Evolutionary conservation across 2,329 filamentous ascomycete species (phyloP).

Genomic region (Fusarium chaquense): DNA sequence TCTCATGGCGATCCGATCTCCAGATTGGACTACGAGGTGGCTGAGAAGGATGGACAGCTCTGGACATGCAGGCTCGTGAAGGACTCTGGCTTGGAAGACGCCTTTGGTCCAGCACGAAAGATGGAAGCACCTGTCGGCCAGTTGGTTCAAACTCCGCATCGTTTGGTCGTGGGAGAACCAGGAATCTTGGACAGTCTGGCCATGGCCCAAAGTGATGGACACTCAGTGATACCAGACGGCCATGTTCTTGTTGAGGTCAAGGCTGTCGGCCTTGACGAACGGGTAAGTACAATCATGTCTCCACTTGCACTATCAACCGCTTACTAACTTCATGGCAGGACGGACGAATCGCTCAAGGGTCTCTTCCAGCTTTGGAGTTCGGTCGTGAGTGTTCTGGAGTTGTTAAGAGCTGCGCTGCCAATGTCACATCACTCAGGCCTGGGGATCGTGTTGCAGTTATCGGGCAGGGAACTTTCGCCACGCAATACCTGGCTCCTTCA

Average conservation of each 20-base stretch:
- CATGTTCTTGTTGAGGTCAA: constrained; percentile 42
- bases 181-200: constrained; percentile 39
- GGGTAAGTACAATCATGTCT: constrained; percentile 22
- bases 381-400: constrained; percentile 42
- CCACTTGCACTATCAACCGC: not conserved
- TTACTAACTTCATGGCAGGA: constrained; percentile 33
- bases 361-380: constrained; percentile 34
- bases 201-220: constrained; percentile 36
- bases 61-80: constrained; percentile 43
- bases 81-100: constrained; percentile 32
- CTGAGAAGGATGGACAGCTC: constrained; percentile 42
- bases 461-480: constrained; percentile 40
- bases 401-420: constrained; percentile 22
- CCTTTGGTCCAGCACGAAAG: constrained; percentile 39
- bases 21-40: constrained; percentile 41
- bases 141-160: constrained; percentile 26
- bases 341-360: constrained; percentile 36
- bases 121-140: constrained; percentile 23
- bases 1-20: constrained; percentile 41
- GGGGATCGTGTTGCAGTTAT: constrained; percentile 41
- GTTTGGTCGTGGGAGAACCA: constrained; percentile 36
- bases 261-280: constrained; percentile 38
- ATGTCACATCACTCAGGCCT: constrained; percentile 27
- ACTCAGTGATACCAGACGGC: constrained; percentile 2
- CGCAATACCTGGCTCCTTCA: constrained; percentile 34